Conservation (phyloP, 768 basidiomycete genomes). For the Panellus pusillus region DNA sequence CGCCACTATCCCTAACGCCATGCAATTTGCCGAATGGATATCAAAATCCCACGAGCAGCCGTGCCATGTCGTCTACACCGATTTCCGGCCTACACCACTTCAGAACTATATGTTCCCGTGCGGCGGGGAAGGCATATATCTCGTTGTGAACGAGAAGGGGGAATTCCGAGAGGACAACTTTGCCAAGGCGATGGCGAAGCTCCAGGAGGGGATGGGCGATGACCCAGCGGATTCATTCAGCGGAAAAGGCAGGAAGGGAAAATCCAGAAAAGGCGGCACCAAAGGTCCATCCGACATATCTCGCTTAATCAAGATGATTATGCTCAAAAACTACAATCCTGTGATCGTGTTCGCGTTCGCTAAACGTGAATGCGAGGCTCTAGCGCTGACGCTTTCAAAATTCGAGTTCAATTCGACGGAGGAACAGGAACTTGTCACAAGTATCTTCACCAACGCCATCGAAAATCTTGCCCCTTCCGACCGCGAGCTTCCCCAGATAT, state of each 20-base stretch:
- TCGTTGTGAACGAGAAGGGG: constrained; percentile 98
- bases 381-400: constrained; percentile 91
- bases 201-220: constrained; percentile 82
- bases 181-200: constrained; percentile 93
- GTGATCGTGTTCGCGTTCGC: constrained; percentile 99
- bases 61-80: constrained; percentile 98
- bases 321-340: constrained; percentile 96
- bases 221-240: constrained; percentile 86
- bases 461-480: constrained; percentile 86
- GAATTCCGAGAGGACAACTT: constrained; percentile 98
- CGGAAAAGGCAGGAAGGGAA: constrained; percentile 90
- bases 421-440: constrained; percentile 83
- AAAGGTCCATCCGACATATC: constrained; percentile 95
- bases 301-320: constrained; percentile 98
- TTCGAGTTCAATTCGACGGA: constrained; percentile 93
- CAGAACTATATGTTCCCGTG: constrained; percentile 98
- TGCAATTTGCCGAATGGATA: constrained; percentile 99
- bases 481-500: constrained; percentile 88
- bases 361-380: constrained; percentile 94
- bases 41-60: constrained; percentile 96
- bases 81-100: constrained; percentile 96
- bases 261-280: constrained; percentile 90
- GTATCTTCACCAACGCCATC: constrained; percentile 94
- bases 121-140: constrained; percentile 94
- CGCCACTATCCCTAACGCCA: constrained; percentile 98